Base-by-base conservation (phyloP, 1,284 basidiomycete species). In the Phellopilus nigrolimitatus region DNA sequence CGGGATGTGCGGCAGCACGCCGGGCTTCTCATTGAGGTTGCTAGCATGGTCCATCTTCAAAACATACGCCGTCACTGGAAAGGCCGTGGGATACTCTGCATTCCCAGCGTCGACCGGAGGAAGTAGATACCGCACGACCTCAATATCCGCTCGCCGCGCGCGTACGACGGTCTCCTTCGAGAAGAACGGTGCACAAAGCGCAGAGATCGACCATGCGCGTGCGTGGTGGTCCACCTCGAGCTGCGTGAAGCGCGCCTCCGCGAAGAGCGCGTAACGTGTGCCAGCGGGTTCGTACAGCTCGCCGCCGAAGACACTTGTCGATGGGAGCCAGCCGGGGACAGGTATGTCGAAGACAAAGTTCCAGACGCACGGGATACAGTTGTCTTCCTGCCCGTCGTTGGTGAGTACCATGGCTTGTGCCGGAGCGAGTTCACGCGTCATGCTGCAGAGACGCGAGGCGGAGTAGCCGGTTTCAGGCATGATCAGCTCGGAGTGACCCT, bases 261-360 rank as follows among this genome's bases (percentile, higher is more conserved):
- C 84, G 58, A 78, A 79, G 28, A 91, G 71, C n/a, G 71, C 68
- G 61, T 91, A 91, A 46, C 71, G 72, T 13, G 78, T 76, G 17
- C 84, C 84, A 19, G 75, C 61, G 13, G 70, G 68, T 7, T 72
- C 71, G 9, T 50, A 50, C 7, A 56, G 53, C 25, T 75, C 63
- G 19, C 56, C 48, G 34, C 80, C 79, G 55, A 79, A 75, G 1
- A 56, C 54, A 9, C 78, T 71, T 12, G 77, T 76, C 1, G 74
- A 71, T 12, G 88, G 88, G 3, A 91, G 71, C 88, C 88, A 91
- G 8, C 88, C 88, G 4, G 87, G 87, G 19, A 89, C 66, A 15
- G 77, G 73, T 4, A 91, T 65, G 64, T 86, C 79, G 63, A 89
- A 91, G 21, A 81, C 69, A 51, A 87, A 69, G 58, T 82, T 80